Base-by-base conservation (phyloP, 306 rosid genomes). In the Prunus mira region DNA sequence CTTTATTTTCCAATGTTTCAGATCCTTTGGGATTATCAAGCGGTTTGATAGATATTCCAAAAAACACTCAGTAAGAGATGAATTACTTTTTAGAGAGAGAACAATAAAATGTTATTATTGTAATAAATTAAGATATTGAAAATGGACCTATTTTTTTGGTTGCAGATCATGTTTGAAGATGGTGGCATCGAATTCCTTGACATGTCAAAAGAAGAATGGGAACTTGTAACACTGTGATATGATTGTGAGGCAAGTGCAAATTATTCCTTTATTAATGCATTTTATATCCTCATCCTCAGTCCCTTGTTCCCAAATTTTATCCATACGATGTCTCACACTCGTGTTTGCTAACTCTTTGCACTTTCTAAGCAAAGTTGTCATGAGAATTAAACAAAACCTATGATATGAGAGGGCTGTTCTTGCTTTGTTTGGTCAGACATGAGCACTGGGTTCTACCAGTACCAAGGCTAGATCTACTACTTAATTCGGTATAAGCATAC, bases 161-260 rank as follows among this genome's bases (percentile, higher is more conserved):
- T 86, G 83, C 90, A 93, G 97, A 81, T 91, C 84, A 75, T 90
- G 96, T 90, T 91, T 85, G 97, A 91, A 80, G 91, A 87, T 67
- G 97, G 97, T 24, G 51, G 67, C 67, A 65, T 79, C 64, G 91
- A 87, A 81, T 79, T 83, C 83, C 72, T 76, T 73, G 96, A 93
- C 82, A 83, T 91, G 93, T 86, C 98, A 47, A 87, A 91, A 83
- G 96, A 87, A 85, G 93, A 93, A 9, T 93, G 96, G 98, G 96
- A 88, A 78, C 74, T 86, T 71, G 87, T 84, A 71, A 82, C 85
- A 61, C 79, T 75, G 81, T 91, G 86, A 85, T 72, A 69, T 34
- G n/a, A 70, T 51, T 12, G 11, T 46, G 71, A 75, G 71, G 67
- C 55, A 57, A 72, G 67, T 72, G 11, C 11, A 27, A 27, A 27